These are phyloP conservation scores for Prinsepia uniflora DNA, from an alignment of 306 rosid genomes.

Conservation along the genomic window DNA sequence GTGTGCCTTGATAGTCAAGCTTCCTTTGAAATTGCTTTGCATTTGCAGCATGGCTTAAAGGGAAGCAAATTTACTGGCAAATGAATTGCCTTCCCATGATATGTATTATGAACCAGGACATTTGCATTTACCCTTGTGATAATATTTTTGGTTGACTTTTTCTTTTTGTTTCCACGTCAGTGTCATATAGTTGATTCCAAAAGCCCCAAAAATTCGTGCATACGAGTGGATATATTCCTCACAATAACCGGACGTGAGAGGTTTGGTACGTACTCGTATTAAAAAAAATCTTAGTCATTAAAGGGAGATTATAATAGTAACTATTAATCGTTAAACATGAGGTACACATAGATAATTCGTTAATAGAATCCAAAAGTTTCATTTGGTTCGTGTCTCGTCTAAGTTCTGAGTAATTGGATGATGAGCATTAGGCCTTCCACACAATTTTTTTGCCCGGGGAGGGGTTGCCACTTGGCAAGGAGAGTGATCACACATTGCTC, in stretches of 20 bases:
- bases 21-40: neutral
- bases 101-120: slow-evolving; percentile 15
- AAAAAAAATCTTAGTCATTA: neutral
- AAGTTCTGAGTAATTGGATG: slow-evolving; percentile 26
- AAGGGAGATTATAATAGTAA: too few species aligned
- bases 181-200: neutral
- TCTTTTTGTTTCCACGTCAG: neutral
- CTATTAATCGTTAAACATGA: neutral
- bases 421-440: slow-evolving; percentile 38
- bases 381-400: slow-evolving; percentile 14
- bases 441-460: slow-evolving; percentile 22
- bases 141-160: neutral
- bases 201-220: neutral
- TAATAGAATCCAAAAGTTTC: slow-evolving; percentile 31
- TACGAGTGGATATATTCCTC: neutral
- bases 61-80: slow-evolving; percentile 4
- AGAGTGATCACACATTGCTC: slow-evolving; percentile 60
- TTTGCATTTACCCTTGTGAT: neutral
- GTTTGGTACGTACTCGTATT: neutral
- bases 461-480: slow-evolving; percentile 49
- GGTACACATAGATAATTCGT: neutral
- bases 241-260: neutral
- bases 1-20: slow-evolving; percentile 8
- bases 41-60: neutral
- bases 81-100: slow-evolving; percentile 12